A percentile compares a stretch with the other conserved stretches of the same genome.
Evolutionary conservation across 176 grass and related monocot species (phyloP).

Genomic region (Pontederia crassipes): DNA sequence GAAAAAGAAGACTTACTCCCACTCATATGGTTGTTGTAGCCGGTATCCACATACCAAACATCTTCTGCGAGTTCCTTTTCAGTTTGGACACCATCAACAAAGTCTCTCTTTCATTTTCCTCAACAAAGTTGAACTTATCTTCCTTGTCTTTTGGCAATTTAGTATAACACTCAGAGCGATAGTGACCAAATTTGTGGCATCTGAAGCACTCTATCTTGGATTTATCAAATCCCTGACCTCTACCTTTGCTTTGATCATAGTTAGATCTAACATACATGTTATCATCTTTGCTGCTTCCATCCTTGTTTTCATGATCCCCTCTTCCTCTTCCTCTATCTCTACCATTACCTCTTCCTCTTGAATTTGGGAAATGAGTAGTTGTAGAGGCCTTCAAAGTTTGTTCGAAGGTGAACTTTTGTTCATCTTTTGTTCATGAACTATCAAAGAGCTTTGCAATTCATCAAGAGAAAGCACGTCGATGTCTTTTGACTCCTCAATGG

Average conservation of each 20-base stretch:
- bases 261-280: not conserved
- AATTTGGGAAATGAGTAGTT: not conserved
- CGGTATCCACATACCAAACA: slow-evolving; percentile 1
- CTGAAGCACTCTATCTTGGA: not conserved
- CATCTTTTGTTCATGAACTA: not conserved
- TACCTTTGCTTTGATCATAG: not conserved
- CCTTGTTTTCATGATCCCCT: no score
- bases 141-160: not conserved
- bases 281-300: no score
- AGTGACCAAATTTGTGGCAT: not conserved
- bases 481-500: not conserved
- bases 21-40: not conserved
- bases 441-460: not conserved
- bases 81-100: not conserved
- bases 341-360: no score
- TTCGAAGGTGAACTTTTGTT: not conserved
- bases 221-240: no score
- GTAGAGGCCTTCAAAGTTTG: slow-evolving; percentile 1
- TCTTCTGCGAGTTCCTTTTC: not conserved
- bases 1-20: not conserved
- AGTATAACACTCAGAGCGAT: not conserved
- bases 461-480: not conserved
- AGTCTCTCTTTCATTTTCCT: not conserved
- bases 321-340: no score
- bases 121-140: not conserved